Conservation (phyloP, 139 green algal species). For the Coelastrella sp. region DNA sequence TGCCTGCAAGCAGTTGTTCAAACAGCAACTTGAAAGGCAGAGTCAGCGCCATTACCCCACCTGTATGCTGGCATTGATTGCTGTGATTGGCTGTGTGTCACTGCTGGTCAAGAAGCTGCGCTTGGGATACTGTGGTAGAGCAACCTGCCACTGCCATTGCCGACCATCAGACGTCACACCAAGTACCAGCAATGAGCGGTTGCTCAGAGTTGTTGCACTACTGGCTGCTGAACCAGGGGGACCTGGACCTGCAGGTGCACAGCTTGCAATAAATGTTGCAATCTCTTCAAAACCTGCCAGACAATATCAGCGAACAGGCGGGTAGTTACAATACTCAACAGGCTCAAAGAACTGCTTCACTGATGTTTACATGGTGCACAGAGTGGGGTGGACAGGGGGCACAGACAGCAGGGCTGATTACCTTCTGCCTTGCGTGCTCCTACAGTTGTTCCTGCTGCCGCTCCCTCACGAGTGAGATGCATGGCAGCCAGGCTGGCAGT, state of each 20-base stretch:
- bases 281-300: too few relatives aligned
- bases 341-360: too few relatives aligned
- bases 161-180: slow-evolving; percentile 67
- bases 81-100: slow-evolving; percentile 2
- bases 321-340: too few relatives aligned
- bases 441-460: background rate
- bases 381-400: too few relatives aligned
- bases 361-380: too few relatives aligned
- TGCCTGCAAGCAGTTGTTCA: background rate
- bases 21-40: background rate
- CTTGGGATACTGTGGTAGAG: slow-evolving; percentile 54
- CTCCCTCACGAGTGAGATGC: background rate
- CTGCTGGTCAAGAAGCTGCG: slow-evolving; percentile 17
- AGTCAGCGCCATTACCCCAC: background rate
- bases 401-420: background rate
- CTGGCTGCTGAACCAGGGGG: background rate
- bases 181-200: slow-evolving; percentile 53
- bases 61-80: slow-evolving; percentile 34
- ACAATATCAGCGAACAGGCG: too few relatives aligned
- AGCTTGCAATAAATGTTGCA: too few relatives aligned
- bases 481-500: slow-evolving; percentile 16
- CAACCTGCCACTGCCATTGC: slow-evolving; percentile 79
- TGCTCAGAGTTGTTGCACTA: slow-evolving; percentile 2
- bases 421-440: background rate
- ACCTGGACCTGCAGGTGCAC: background rate